Evolutionary conservation across 139 green algal species (phyloP), one percentile per base, ranked within the genome.

Genomic region (Coccomyxa sp.): DNA sequence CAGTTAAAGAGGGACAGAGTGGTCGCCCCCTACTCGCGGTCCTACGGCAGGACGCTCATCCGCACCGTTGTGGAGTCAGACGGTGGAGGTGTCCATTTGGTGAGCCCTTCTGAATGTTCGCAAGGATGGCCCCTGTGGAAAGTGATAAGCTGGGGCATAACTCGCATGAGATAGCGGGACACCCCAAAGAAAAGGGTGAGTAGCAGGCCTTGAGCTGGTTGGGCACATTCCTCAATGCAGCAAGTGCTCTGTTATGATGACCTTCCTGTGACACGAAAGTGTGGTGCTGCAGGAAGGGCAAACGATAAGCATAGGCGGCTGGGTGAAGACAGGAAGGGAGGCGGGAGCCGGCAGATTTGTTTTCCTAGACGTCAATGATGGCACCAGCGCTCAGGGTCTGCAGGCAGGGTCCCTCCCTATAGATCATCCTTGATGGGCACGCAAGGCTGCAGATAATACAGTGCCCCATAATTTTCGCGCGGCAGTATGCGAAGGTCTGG

Each of bases 281-380:
- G n/a, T n/a, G n/a, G 31, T 41, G 9, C 35, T 82, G 38, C 86
- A 95, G 87, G 85, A 94, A 44, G 94, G 90, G 12, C 80, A 82
- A 31, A 97, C 87, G 0, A 68, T 98, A 14, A 76, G 87, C 1
- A 85, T 99, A 18, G 96, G 94, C 54, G 97, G 97, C n/a, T 99
- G 97, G 97, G 94, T 99, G 16, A 98, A 98, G 87, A 99, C 95
- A 0, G 97, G 97, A 2, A 84, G 97, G 33, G 95, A 96, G 80
- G 90, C 91, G 34, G 96, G 96, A 14, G 94, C 89, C 36, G 96
- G 95, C 31, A 87, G 91, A 5, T 98, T 98, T 86, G 92, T 90
- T 27, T 99, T 99, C 81, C 78, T 99, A n/a, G 94, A 99, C 77
- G 78, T 99, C 83, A 99, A 98, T 82, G 97, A 99, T 84, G 97